A percentile compares a stretch with the other conserved stretches of the same genome.
Conservation (phyloP, 768 basidiomycete species). For the Peribolospora baueri region DNA sequence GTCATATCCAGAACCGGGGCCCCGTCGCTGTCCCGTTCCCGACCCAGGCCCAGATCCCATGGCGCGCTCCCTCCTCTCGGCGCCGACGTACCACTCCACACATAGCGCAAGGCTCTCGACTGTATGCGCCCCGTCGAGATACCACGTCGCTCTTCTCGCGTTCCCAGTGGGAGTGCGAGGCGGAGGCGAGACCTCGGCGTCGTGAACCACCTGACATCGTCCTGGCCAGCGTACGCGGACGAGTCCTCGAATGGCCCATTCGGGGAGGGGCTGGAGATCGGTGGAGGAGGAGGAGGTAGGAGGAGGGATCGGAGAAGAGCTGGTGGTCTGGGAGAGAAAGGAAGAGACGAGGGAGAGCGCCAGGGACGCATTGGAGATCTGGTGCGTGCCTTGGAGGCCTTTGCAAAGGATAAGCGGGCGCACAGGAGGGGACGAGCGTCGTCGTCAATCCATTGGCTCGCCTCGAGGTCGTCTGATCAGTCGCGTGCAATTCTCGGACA, state of each 20-base stretch:
- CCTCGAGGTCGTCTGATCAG: too few species aligned
- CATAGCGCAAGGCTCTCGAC: conserved; percentile 68
- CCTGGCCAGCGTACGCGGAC: conserved; percentile 67
- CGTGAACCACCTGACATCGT: conserved; percentile 60
- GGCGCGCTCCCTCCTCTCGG: conserved; percentile 17
- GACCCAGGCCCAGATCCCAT: too few species aligned
- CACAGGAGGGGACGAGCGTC: background rate
- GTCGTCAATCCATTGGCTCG: conserved; percentile 1
- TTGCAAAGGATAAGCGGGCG: conserved; percentile 2
- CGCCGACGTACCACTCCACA: conserved; percentile 61
- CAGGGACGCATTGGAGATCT: conserved; percentile 62
- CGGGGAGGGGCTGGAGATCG: conserved; percentile 24
- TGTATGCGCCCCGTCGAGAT: conserved; percentile 88
- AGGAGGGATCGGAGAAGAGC: background rate
- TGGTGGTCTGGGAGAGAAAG: conserved; percentile 23
- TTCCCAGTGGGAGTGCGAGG: background rate
- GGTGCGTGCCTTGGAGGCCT: conserved; percentile 73
- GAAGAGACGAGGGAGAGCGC: conserved; percentile 46
- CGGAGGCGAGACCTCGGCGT: conserved; percentile 23
- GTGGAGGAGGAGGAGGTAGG: conserved; percentile 3
- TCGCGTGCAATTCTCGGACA: too few species aligned
- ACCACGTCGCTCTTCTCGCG: conserved; percentile 41
- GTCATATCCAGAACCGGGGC: background rate
- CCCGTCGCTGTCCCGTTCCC: too few species aligned
- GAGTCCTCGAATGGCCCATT: conserved; percentile 37